Percentiles rank a stretch among this genome's conserved stretches.
Conservation (phyloP, 129 eudicot genomes). For the Tagetes patula region DNA sequence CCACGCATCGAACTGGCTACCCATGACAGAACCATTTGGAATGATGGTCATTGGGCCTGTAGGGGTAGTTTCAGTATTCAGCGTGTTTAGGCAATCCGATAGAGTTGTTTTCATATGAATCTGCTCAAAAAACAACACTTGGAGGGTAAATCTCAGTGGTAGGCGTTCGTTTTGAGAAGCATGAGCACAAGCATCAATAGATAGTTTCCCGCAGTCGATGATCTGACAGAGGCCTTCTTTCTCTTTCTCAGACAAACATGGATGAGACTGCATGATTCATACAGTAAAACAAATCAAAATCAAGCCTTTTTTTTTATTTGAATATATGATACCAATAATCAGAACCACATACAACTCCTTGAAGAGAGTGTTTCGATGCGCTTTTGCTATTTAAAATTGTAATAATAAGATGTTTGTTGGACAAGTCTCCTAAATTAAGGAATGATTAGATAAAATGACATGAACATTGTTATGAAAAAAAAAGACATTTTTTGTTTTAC, state of each 20-base stretch:
- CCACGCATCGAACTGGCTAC: constrained; percentile 55
- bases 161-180: constrained; percentile 72
- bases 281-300: background rate
- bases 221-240: constrained; percentile 68
- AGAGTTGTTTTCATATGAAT: constrained; percentile 66
- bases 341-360: background rate
- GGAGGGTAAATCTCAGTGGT: constrained; percentile 76
- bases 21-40: constrained; percentile 20
- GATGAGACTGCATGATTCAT: constrained; percentile 59
- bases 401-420: background rate
- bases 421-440: background rate
- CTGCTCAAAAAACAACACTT: constrained; percentile 86
- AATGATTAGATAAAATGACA: background rate
- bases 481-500: no score
- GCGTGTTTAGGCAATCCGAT: constrained; percentile 49
- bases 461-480: no score
- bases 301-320: no score
- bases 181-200: constrained; percentile 80
- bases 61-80: constrained; percentile 51
- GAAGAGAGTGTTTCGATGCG: background rate
- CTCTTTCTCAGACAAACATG: constrained; percentile 69
- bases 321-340: no score
- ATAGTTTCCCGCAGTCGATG: constrained; percentile 68
- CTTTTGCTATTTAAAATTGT: background rate
- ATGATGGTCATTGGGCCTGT: constrained; percentile 25